Evolutionary conservation across 495 filamentous ascomycete species (phyloP).

Genomic region (Podospora sp.): DNA sequence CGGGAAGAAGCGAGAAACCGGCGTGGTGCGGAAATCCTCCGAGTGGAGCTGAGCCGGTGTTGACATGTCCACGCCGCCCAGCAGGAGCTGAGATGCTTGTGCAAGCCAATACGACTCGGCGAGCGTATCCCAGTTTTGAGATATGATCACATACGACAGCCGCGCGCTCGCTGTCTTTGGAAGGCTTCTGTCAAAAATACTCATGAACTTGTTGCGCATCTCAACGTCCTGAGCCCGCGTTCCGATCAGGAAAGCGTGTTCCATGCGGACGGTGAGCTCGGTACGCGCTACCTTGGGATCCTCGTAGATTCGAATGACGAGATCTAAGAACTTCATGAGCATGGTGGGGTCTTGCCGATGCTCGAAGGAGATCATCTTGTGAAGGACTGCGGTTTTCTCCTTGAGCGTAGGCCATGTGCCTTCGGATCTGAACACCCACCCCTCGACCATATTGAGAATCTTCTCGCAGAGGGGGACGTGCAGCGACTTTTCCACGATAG

Average conservation of each 20-base stretch:
- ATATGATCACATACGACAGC: slow-evolving; percentile 81
- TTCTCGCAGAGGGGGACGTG: slow-evolving; percentile 84
- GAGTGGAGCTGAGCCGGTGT: slow-evolving; percentile 70
- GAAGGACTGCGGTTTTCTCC: slow-evolving; percentile 94
- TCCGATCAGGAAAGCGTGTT: slow-evolving; percentile 96
- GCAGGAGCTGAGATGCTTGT: slow-evolving; percentile 87
- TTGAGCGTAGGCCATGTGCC: slow-evolving; percentile 95
- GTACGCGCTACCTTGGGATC: slow-evolving; percentile 92
- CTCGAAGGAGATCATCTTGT: slow-evolving; percentile 97
- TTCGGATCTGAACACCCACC: slow-evolving; percentile 91
- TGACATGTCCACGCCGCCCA: slow-evolving; percentile 88
- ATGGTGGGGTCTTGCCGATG: slow-evolving; percentile 77
- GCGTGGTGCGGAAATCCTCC: slow-evolving; percentile 79
- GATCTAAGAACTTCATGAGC: slow-evolving; percentile 86
- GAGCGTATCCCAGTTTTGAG: slow-evolving; percentile 97
- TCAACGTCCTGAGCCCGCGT: slow-evolving; percentile 92
- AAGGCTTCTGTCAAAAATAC: slow-evolving; percentile 88
- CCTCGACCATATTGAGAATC: slow-evolving; percentile 90
- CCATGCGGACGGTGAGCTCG: slow-evolving; percentile 92
- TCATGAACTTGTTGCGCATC: slow-evolving; percentile 95
- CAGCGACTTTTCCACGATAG: slow-evolving; percentile 89
- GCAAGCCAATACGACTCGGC: slow-evolving; percentile 94
- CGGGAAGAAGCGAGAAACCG: slow-evolving; percentile 68
- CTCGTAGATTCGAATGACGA: slow-evolving; percentile 97
- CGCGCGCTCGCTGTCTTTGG: slow-evolving; percentile 84